Base-by-base conservation (phyloP, 148 eudicot genomes). In the Cornus florida region DNA sequence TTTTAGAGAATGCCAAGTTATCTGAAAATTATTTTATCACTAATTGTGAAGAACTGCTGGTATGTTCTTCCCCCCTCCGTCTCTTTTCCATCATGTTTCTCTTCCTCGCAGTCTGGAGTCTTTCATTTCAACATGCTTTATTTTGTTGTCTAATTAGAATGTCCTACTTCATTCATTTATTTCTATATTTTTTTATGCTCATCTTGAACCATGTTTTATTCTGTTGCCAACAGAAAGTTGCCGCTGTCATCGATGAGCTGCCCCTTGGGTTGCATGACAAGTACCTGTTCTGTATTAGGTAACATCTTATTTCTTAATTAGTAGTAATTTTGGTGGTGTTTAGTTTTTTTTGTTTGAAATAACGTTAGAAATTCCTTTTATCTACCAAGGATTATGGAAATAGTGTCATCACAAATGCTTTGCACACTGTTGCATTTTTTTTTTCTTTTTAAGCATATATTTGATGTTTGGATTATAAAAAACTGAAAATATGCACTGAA, bases 271-370 rank as follows among this genome's bases (percentile, higher is more conserved):
- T 96, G 84, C 85, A 86, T 39, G 95, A 96, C 65, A 96, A 96
- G 86, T 96, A 90, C 85, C 88, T 93, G 57, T 96, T 93, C 73
- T 88, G 92, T 81, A 86, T 91, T 16, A 96, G 99, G 99, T 93
- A 90, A 78, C 33, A 70, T 57, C 67, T 6, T 53, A 28, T 9
- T 75, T 33, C 69, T n/a, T 5, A 16, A 12, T 22, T 71, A 43
- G 2, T 41, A 43, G 48, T 22, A 13, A n/a, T 53, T 46, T 46
- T 24, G 23, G 66, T 2, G 22, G 12, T 19, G 4, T 62, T 20
- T 0, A 5, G 22, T 62, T 62, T 20, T 20, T 19, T 62, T 62
- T 4, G 24, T 62, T 17, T 62, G 66, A 53, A 53, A 16, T 53
- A 53, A 53, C 5, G 2, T 53, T 53, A 53, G 19, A 53, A 17